Evolutionary conservation across 2,329 filamentous ascomycete species (phyloP).

Genomic region (Cadophora luteo-olivacea): DNA sequence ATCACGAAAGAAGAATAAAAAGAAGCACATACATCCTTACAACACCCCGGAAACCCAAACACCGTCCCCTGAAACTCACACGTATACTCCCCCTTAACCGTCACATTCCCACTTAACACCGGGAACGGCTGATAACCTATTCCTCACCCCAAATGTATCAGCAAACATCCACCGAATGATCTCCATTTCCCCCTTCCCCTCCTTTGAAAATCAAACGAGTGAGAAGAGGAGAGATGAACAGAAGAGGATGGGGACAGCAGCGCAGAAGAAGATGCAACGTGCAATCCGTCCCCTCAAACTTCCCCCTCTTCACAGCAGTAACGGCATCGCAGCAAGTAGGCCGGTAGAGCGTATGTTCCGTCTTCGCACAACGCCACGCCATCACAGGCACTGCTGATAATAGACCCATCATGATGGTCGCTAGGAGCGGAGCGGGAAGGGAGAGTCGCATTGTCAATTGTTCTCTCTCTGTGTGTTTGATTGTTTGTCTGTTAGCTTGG

Average conservation of each 20-base stretch:
- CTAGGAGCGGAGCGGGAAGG: neutral
- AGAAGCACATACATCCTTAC: slow-evolving; percentile 3
- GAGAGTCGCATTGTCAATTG: slow-evolving; percentile 13
- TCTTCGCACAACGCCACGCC: slow-evolving; percentile 14
- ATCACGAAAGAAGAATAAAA: neutral
- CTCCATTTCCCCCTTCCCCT: too few relatives aligned
- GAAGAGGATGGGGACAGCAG: neutral
- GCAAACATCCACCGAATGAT: too few relatives aligned
- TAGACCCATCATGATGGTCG: neutral
- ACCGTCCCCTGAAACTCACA: slow-evolving; percentile 4
- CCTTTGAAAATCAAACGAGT: too few relatives aligned
- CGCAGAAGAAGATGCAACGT: neutral
- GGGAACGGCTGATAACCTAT: slow-evolving; percentile 11
- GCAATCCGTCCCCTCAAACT: slow-evolving; percentile 18
- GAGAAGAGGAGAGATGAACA: neutral
- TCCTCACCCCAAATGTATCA: neutral
- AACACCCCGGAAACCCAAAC: slow-evolving; percentile 12
- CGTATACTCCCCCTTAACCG: slow-evolving; percentile 14
- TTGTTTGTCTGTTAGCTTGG: neutral
- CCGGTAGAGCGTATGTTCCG: neutral
- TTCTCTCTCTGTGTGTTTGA: too few relatives aligned
- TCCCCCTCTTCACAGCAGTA: neutral
- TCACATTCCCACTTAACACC: neutral
- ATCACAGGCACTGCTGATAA: neutral
- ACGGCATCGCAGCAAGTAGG: slow-evolving; percentile 10